phyloP scores from a whole-genome alignment of 2,329 filamentous ascomycete species.

The Septoria linicola region DNA sequence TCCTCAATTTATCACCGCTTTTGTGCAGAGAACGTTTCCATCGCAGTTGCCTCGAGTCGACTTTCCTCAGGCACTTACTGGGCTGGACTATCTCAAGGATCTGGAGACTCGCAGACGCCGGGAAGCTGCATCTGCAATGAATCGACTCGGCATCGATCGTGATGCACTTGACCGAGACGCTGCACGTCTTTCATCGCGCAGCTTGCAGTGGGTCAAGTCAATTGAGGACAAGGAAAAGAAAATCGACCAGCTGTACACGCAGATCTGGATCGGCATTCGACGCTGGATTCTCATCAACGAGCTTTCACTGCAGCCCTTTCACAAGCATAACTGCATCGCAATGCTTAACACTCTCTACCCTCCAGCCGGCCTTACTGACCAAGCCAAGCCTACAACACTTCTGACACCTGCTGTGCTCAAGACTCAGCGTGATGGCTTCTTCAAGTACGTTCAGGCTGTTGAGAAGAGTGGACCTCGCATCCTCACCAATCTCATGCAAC shows the following conservation, averaged over 20 bases:
- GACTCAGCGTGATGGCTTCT: conserved; percentile 61
- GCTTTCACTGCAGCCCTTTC: conserved; percentile 60
- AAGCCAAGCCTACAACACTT: conserved; percentile 50
- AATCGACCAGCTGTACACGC: conserved; percentile 58
- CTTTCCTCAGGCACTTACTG: conserved; percentile 64
- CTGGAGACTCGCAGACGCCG: conserved; percentile 60
- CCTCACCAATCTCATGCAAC: conserved; percentile 54
- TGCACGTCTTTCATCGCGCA: conserved; percentile 53
- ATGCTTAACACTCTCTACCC: conserved; percentile 69
- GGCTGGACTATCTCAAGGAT: conserved; percentile 65
- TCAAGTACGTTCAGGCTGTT: conserved; percentile 60
- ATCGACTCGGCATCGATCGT: conserved; percentile 53
- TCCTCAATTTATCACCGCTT: conserved; percentile 61
- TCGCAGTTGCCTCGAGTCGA: conserved; percentile 58
- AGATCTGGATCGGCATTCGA: conserved; percentile 61
- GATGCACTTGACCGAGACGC: conserved; percentile 49
- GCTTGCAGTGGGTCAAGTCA: conserved; percentile 54
- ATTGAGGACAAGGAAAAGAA: conserved; percentile 49
- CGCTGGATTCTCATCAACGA: conserved; percentile 68
- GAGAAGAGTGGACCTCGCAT: conserved; percentile 56
- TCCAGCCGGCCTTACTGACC: conserved; percentile 46
- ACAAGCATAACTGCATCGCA: conserved; percentile 64
- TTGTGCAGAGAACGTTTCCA: conserved; percentile 60
- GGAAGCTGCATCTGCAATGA: conserved; percentile 56
- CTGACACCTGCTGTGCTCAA: conserved; percentile 54